phyloP scores from a whole-genome alignment of 306 rosid genomes.

The Delonix regia region DNA sequence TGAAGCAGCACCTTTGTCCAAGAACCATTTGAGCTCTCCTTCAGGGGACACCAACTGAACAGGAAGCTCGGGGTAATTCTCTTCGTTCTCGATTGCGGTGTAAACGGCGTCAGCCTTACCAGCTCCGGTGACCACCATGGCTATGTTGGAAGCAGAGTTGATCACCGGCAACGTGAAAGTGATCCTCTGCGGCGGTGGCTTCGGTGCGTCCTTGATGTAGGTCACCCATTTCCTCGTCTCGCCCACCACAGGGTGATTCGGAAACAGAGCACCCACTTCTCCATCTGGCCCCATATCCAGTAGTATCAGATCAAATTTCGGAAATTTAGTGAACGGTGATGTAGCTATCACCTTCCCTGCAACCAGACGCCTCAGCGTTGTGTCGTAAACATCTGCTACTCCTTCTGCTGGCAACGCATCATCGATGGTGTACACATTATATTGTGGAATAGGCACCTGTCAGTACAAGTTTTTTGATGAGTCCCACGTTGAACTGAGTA shows the following conservation, averaged over 20 bases:
- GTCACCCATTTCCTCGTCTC: slow-evolving; percentile 69
- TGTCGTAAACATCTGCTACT: slow-evolving; percentile 72
- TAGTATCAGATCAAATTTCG: slow-evolving; percentile 68
- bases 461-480: neutral
- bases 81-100: slow-evolving; percentile 41
- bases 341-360: slow-evolving; percentile 38
- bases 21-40: slow-evolving; percentile 62
- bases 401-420: slow-evolving; percentile 67
- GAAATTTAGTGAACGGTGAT: slow-evolving; percentile 47
- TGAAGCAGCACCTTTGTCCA: slow-evolving; percentile 67
- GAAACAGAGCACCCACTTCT: slow-evolving; percentile 53
- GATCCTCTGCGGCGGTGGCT: slow-evolving; percentile 74
- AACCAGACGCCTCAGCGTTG: slow-evolving; percentile 52
- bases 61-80: slow-evolving; percentile 44
- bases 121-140: slow-evolving; percentile 60
- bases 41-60: slow-evolving; percentile 57
- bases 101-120: slow-evolving; percentile 56
- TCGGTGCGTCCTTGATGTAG: slow-evolving; percentile 62
- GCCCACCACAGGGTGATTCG: slow-evolving; percentile 54
- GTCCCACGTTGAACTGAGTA: neutral
- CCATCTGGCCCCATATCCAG: slow-evolving; percentile 63
- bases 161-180: slow-evolving; percentile 67
- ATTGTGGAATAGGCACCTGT: slow-evolving; percentile 56
- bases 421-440: slow-evolving; percentile 60
- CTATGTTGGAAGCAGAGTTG: slow-evolving; percentile 59